These are phyloP conservation scores for Chaetomiaceae sp. DNA, from an alignment of 2,329 filamentous ascomycete genomes.

Conservation along the genomic window DNA sequence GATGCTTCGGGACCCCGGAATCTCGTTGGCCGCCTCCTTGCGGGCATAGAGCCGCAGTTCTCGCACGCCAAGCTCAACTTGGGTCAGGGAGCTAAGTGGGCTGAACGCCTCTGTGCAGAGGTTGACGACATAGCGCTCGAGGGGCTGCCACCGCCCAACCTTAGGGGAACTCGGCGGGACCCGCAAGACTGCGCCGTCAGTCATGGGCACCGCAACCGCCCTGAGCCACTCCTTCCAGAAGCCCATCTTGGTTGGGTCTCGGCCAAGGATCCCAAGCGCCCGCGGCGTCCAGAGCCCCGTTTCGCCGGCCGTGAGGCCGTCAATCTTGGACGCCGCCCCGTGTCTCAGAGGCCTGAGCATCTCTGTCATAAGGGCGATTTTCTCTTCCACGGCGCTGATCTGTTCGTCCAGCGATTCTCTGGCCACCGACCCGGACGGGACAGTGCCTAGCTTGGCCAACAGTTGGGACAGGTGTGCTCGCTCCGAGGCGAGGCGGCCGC, in stretches of 20 bases:
- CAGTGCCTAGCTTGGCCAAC: slow-evolving; percentile 72
- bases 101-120: slow-evolving; percentile 91
- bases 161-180: slow-evolving; percentile 84
- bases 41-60: slow-evolving; percentile 88
- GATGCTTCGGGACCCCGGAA: slow-evolving; percentile 83
- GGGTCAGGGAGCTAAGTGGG: slow-evolving; percentile 87
- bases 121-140: slow-evolving; percentile 96
- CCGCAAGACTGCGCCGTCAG: slow-evolving; percentile 72
- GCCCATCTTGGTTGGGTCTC: slow-evolving; percentile 72
- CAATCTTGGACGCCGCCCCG: slow-evolving; percentile 92
- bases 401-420: slow-evolving; percentile 86
- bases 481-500: slow-evolving; percentile 79
- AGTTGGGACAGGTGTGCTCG: slow-evolving; percentile 85
- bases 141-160: slow-evolving; percentile 88
- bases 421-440: slow-evolving; percentile 71
- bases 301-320: slow-evolving; percentile 90
- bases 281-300: slow-evolving; percentile 93
- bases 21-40: slow-evolving; percentile 86
- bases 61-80: slow-evolving; percentile 84
- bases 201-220: slow-evolving; percentile 93
- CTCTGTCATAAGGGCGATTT: slow-evolving; percentile 94
- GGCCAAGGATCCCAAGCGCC: slow-evolving; percentile 85
- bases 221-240: slow-evolving; percentile 99
- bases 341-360: slow-evolving; percentile 87
- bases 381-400: slow-evolving; percentile 93